Conservation (phyloP, 768 basidiomycete genomes). For the Boletellus sp. region DNA sequence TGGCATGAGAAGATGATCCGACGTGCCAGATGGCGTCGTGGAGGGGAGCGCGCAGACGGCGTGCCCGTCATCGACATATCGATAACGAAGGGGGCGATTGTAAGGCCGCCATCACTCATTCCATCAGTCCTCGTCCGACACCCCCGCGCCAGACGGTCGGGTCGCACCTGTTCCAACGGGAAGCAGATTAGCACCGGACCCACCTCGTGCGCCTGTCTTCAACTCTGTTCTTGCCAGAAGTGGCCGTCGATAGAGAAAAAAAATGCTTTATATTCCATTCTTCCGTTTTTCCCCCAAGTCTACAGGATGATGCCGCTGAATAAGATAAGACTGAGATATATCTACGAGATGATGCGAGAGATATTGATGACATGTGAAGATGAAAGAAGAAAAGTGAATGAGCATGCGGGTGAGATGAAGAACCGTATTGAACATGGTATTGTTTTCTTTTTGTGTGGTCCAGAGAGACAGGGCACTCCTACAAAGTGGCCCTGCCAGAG, state of each 20-base stretch:
- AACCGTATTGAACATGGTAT: slow-evolving; percentile 2
- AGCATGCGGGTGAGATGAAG: not conserved
- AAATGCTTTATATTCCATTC: slow-evolving; percentile 12
- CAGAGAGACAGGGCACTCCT: slow-evolving; percentile 2
- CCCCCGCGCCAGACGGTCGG: too few relatives aligned
- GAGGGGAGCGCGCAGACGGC: too few relatives aligned
- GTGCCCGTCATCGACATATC: too few relatives aligned
- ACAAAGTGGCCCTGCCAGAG: slow-evolving; percentile 5
- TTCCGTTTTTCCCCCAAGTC: slow-evolving; percentile 12
- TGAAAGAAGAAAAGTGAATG: not conserved
- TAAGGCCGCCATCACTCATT: too few relatives aligned
- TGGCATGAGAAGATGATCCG: too few relatives aligned
- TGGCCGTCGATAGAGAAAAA: too few relatives aligned
- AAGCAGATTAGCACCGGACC: too few relatives aligned
- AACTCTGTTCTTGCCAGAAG: too few relatives aligned
- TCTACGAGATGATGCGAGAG: slow-evolving; percentile 16
- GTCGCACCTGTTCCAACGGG: too few relatives aligned
- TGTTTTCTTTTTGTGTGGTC: not conserved
- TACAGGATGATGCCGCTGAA: slow-evolving; percentile 24
- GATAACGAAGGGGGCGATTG: too few relatives aligned
- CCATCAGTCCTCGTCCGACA: too few relatives aligned
- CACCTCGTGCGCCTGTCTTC: not conserved
- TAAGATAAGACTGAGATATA: slow-evolving; percentile 17
- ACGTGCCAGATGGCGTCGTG: too few relatives aligned
- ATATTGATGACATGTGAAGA: slow-evolving; percentile 6